Base-by-base conservation (phyloP, 164 flowering plant genomes). In the Liriodendron chinense region DNA sequence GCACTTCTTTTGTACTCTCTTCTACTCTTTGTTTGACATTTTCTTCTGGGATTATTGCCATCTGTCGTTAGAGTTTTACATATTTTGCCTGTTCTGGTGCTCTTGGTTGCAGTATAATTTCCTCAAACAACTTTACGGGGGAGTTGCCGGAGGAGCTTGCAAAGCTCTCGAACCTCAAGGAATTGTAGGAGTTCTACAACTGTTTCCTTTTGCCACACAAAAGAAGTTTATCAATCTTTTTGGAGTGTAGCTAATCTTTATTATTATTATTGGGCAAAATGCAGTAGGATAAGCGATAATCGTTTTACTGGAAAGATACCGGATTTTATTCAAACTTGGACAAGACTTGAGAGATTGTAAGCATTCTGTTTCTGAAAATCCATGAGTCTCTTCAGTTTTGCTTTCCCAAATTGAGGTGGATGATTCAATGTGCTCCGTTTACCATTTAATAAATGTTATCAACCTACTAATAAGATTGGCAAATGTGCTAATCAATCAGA, bases 251-350 rank as follows among this genome's bases (percentile, higher is more conserved):
- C 12, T 20, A 7, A 23, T 28, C 3, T 25, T 3, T 20, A 1
- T 25, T 21, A 18, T 57, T 65, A n/a, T 20, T 14, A 21, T 6
- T 53, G 25, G 1, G 23, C 49, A 0, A 7, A 9, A 57, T 81
- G 80, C 77, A 84, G 83, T 59, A 71, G 87, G 70, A 78, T 86
- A 56, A 83, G 86, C 68, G 82, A 82, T 71, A 82, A 82, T 69
- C 73, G 75, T 59, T 83, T 86, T 22, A 80, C 74, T 23, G 89
- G 89, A 65, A 76, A 68, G 26, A 75, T 86, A 68, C 89, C 89
- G 1, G 68, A 69, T 66, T 74, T 75, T 50, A 77, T 86, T 50
- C 56, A 71, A 59, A 74, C 74, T 25, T 86, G 81, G 86, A 79
- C 34, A 24, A 65, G 66, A n/a, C 83, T 86, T 59, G 1, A 72